Base-by-base conservation (phyloP, 192 early-diverging fungal genomes). In the Backusella macrospora region DNA sequence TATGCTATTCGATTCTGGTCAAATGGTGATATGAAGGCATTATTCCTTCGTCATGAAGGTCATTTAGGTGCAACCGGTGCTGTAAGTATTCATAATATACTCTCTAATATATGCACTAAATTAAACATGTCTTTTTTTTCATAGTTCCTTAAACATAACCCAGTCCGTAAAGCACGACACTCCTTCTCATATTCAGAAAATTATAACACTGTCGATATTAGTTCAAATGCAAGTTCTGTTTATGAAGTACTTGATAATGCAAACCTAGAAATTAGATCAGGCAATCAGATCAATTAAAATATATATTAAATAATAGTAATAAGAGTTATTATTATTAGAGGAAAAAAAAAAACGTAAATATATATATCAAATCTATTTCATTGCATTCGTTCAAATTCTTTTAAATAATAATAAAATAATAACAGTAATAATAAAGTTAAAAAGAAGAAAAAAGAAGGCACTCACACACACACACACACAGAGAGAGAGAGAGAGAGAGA, bases 1-100 rank as follows among this genome's bases (percentile, higher is more conserved):
- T 97, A 96, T 76, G 98, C 96, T 66, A 96, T 99, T 74, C 87
- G 94, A 65, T 99, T 96, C 80, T 99, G 98, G 98, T 97, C 95
- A 39, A 93, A 95, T 72, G 98, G 96, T 39, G 83, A 90, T 62
- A 98, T 96, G 78, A 93, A 95, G 78, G 96, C 98, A 6, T 78
- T 96, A 55, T 99, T 99, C 71, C 81, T 99, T 67, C 92, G 98
- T 46, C 98, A 99, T 79, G 98, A 99, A 84, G 98, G 98, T 9
- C 96, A 96, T 71, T 82, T 99, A 39, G 98, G 98, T 16, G 96
- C 98, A 0, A 90, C 94, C 23, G 98, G 98, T 8, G 98, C 98
- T 15, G 78, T 79, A 75, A 72, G 78, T 68, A 7, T 46, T 43
- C 1, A 43, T 43, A 4, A 43, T 43, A 43, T 43, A 43, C 42